Evolutionary conservation across 2,329 filamentous ascomycete species (phyloP), one percentile per base, ranked within the genome.

Genomic region (Neofusicoccum ribis): DNA sequence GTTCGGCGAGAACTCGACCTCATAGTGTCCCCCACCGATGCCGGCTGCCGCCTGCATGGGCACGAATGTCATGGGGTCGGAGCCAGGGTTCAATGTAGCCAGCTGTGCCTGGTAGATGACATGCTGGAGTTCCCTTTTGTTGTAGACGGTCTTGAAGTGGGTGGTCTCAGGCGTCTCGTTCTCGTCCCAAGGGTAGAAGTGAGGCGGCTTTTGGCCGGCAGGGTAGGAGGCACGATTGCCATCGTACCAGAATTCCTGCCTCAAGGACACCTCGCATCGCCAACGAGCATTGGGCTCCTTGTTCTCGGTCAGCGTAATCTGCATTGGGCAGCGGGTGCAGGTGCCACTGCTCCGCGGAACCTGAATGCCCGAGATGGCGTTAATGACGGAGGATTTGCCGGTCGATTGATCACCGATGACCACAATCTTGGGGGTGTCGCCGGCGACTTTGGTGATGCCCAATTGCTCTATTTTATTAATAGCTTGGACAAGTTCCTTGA

Each of bases 341-440:
- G 89, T 91, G 0, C 89, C 90, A 3, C 86, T 85, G 46, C 85
- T 86, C 1, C 89, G 84, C 0, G 92, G 92, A 0, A 94, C 85
- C 20, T 88, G 88, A 27, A 95, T 88, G 3, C 89, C 90, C 0
- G 77, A 79, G 5, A 82, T 76, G 0, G 77, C 79, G 63, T 83
- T 81, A 12, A 82, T 80, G 0, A 81, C 73, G 0, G 84, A 92
- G 0, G 89, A 92, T 73, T 97, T 97, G 0, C 93, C 93, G 0
- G 92, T 90, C 0, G 87, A 91, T 72, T 97, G 93, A 56, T 96
- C 92, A 0, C 93, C 93, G 0, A 96, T 87, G 0, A 96, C 86
- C 5, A 94, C 90, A 9, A 96, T 87, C 69, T 92, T 91, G 0
- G 93, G 92, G 0, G 96, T 80, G 0, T 86, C 85, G 0, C 92